Evolutionary conservation across 441 rosid genomes (phyloP).

Genomic region (Mallotus japonicus): DNA sequence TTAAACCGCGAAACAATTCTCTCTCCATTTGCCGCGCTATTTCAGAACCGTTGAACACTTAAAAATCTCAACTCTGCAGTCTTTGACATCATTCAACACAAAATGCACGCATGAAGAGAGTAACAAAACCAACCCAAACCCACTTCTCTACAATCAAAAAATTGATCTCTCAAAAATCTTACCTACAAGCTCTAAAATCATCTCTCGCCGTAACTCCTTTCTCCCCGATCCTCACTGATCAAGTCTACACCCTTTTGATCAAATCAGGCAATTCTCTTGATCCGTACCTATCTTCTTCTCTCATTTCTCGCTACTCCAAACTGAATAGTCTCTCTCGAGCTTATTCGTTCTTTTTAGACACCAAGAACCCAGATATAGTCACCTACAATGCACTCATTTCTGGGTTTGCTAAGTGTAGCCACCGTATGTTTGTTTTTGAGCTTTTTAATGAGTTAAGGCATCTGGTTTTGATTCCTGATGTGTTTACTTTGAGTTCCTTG

Average conservation of each 20-base stretch:
- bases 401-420: constrained; percentile 31
- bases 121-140: constrained; percentile 18
- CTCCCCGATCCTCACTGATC: constrained; percentile 34
- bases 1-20: too few relatives aligned
- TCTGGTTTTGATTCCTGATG: constrained; percentile 35
- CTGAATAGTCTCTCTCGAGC: constrained; percentile 26
- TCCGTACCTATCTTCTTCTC: constrained; percentile 32
- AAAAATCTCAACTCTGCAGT: background rate
- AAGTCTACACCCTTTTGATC: constrained; percentile 34
- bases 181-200: constrained; percentile 28
- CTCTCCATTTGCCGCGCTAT: too few relatives aligned
- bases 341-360: constrained; percentile 27
- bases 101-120: constrained; percentile 13
- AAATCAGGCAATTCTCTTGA: constrained; percentile 36
- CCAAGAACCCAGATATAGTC: constrained; percentile 31
- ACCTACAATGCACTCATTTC: constrained; percentile 41
- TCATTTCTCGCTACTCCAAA: constrained; percentile 37
- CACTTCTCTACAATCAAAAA: constrained; percentile 18
- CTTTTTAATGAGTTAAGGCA: constrained; percentile 35
- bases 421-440: constrained; percentile 13
- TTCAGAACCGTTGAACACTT: too few relatives aligned
- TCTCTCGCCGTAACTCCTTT: constrained; percentile 15
- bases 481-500: constrained; percentile 22
- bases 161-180: constrained; percentile 23
- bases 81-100: background rate